These are phyloP conservation scores for Pleurotus eryngii DNA, from an alignment of 768 basidiomycete genomes.

Conservation along the genomic window DNA sequence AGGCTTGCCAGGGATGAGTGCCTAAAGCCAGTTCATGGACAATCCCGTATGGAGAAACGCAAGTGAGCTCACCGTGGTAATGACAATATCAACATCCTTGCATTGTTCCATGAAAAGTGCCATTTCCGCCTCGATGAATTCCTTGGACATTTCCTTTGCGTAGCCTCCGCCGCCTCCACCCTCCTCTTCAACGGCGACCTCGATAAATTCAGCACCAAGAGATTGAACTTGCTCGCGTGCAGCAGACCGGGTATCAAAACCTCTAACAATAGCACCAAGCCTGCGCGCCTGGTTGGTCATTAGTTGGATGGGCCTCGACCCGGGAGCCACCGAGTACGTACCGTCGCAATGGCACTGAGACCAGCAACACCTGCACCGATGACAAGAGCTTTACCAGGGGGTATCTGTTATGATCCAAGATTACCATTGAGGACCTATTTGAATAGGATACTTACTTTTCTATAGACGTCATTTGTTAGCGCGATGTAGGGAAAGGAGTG, in stretches of 20 bases:
- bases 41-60: not conserved
- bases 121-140: slow-evolving; percentile 88
- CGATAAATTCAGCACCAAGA: slow-evolving; percentile 87
- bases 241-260: slow-evolving; percentile 82
- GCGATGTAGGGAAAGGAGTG: not conserved
- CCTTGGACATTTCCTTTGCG: slow-evolving; percentile 88
- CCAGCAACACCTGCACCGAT: slow-evolving; percentile 91
- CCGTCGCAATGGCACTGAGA: slow-evolving; percentile 83
- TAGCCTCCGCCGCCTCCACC: slow-evolving; percentile 83
- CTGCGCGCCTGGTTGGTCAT: slow-evolving; percentile 55
- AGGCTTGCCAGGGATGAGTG: slow-evolving; percentile 81
- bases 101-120: slow-evolving; percentile 84
- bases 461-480: slow-evolving; percentile 15
- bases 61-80: slow-evolving; percentile 62
- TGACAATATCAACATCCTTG: slow-evolving; percentile 85
- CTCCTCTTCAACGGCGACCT: slow-evolving; percentile 76
- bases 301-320: not conserved
- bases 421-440: not conserved
- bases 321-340: slow-evolving; percentile 21
- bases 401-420: slow-evolving; percentile 50
- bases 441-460: slow-evolving; percentile 38
- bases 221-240: slow-evolving; percentile 89
- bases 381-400: slow-evolving; percentile 82
- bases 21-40: slow-evolving; percentile 33
- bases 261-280: slow-evolving; percentile 84